Conservation (phyloP, 345 rosid species). For the Dipteronia sinensis region DNA sequence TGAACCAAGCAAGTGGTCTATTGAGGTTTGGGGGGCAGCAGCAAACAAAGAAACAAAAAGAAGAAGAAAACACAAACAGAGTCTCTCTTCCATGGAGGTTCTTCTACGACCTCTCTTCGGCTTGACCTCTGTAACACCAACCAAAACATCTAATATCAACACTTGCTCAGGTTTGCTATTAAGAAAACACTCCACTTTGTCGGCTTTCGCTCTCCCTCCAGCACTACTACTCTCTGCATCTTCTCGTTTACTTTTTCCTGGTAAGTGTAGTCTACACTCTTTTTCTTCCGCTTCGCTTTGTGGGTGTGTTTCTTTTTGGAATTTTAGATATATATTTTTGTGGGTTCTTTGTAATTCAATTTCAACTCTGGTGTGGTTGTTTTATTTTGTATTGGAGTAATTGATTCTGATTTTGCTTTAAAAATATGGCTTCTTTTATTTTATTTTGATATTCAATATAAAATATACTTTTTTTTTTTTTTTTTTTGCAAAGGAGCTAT, state of each 20-base stretch:
- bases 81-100: conserved; percentile 7
- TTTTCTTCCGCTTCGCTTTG: neutral
- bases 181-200: neutral
- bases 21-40: neutral
- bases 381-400: neutral
- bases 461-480: neutral
- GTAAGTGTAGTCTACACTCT: conserved; percentile 28
- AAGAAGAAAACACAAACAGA: neutral
- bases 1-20: neutral
- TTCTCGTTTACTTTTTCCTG: conserved; percentile 18
- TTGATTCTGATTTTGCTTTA: neutral
- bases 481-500: neutral
- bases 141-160: neutral
- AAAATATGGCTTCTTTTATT: neutral
- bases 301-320: neutral
- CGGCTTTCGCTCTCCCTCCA: neutral
- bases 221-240: neutral
- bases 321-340: neutral
- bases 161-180: neutral
- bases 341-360: conserved; percentile 4
- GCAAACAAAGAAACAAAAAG: neutral
- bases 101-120: conserved; percentile 9
- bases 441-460: neutral
- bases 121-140: neutral
- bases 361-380: neutral